Evolutionary conservation across 1,284 basidiomycete genomes (phyloP).

Genomic region (Cryptococcus maquisensis): DNA sequence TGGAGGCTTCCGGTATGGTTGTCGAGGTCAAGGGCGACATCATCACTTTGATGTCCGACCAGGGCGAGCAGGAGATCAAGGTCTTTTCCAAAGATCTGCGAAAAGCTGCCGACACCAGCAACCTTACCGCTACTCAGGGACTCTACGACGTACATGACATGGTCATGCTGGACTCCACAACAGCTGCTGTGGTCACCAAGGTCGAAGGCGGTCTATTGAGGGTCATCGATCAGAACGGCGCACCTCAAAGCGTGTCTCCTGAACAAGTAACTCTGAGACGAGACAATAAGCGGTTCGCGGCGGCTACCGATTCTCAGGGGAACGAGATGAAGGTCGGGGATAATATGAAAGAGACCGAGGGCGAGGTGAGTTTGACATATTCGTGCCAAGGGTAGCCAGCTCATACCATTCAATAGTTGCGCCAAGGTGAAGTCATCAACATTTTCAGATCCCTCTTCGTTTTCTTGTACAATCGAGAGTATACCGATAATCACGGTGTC

Average conservation of each 20-base stretch:
- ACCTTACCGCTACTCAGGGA: slow-evolving; percentile 80
- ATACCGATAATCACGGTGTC: slow-evolving; percentile 85
- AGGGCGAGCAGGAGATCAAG: slow-evolving; percentile 92
- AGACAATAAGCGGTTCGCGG: slow-evolving; percentile 69
- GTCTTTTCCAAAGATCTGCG: slow-evolving; percentile 97
- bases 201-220: slow-evolving; percentile 94
- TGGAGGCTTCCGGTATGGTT: slow-evolving; percentile 92
- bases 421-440: slow-evolving; percentile 91
- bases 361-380: slow-evolving; percentile 60
- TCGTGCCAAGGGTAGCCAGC: neutral
- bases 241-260: slow-evolving; percentile 82
- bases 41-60: slow-evolving; percentile 95
- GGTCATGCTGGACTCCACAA: slow-evolving; percentile 89
- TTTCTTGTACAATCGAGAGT: slow-evolving; percentile 89
- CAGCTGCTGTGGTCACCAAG: slow-evolving; percentile 95
- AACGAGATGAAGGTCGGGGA: slow-evolving; percentile 70
- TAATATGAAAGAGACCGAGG: slow-evolving; percentile 88
- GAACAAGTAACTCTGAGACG: slow-evolving; percentile 91
- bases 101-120: slow-evolving; percentile 93
- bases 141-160: slow-evolving; percentile 95
- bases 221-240: slow-evolving; percentile 90
- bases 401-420: slow-evolving; percentile 53
- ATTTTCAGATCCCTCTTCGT: slow-evolving; percentile 93
- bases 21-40: slow-evolving; percentile 86
- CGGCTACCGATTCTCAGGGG: slow-evolving; percentile 85